A percentile compares a stretch with the other conserved stretches of the same genome.
Evolutionary conservation across 768 basidiomycete genomes (phyloP).

Genomic region (Pilatotrama ljubarskyi): DNA sequence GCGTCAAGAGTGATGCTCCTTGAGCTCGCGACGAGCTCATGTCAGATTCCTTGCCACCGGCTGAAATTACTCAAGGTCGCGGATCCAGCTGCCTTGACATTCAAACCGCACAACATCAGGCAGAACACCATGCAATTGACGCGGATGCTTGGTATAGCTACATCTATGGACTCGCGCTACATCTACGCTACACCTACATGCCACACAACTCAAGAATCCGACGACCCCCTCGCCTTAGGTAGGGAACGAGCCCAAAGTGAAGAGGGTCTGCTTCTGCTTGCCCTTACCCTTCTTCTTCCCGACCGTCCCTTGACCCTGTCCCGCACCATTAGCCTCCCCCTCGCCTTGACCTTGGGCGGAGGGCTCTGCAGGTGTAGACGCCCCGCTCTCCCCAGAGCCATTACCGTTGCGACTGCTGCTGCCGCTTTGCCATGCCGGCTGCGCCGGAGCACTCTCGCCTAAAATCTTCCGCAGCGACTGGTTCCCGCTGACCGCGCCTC

Average conservation of each 20-base stretch:
- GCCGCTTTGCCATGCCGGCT: constrained; percentile 33
- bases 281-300: constrained; percentile 79
- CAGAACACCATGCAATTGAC: neutral
- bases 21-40: too few species aligned
- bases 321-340: constrained; percentile 9
- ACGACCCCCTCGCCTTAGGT: constrained; percentile 14
- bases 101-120: too few species aligned
- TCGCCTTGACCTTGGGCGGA: constrained; percentile 3
- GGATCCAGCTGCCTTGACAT: too few species aligned
- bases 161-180: neutral
- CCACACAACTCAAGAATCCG: neutral
- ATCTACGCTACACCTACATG: neutral
- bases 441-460: constrained; percentile 42
- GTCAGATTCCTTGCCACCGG: too few species aligned
- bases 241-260: constrained; percentile 59
- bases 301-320: constrained; percentile 19
- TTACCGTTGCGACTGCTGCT: neutral
- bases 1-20: too few species aligned
- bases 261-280: constrained; percentile 84
- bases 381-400: constrained; percentile 7
- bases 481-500: constrained; percentile 58
- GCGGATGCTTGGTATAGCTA: neutral
- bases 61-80: too few species aligned
- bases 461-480: constrained; percentile 67
- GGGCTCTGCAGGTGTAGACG: constrained; percentile 15